A percentile compares a stretch with the other conserved stretches of the same genome.
Evolutionary conservation across 495 filamentous ascomycete genomes (phyloP).

Genomic region (Daldinia caldariorum): DNA sequence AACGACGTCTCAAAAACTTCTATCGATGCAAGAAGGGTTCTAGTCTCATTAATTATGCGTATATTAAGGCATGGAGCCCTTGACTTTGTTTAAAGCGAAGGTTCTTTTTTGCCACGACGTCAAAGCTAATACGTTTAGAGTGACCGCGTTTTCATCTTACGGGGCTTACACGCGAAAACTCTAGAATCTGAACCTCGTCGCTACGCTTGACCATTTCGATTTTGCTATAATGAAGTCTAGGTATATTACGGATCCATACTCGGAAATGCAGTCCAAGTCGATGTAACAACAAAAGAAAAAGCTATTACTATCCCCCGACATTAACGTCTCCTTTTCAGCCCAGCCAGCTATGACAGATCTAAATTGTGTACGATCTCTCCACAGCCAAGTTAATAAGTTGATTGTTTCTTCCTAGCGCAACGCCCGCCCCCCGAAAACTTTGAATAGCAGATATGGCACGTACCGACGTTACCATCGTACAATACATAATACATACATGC

Average conservation of each 20-base stretch:
- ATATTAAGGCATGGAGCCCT: background rate
- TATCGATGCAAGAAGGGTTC: constrained; percentile 27
- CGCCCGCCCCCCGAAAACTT: constrained; percentile 8
- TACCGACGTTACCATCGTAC: constrained; percentile 18
- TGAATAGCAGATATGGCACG: constrained; percentile 12
- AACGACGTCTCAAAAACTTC: constrained; percentile 3
- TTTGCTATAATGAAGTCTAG: background rate
- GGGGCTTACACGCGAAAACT: background rate
- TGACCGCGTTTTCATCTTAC: background rate
- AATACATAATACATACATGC: constrained; percentile 23
- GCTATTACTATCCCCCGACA: constrained; percentile 2
- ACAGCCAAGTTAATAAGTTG: constrained; percentile 36
- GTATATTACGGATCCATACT: background rate
- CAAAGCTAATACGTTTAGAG: constrained; percentile 3
- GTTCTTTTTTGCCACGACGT: constrained; percentile 14
- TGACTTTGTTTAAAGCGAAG: constrained; percentile 10
- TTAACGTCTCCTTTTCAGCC: constrained; percentile 10
- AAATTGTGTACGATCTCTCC: constrained; percentile 34
- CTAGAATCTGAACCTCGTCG: background rate
- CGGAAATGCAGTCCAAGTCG: background rate
- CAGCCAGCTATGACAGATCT: constrained; percentile 26
- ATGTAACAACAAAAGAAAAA: constrained; percentile 10
- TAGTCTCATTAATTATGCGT: constrained; percentile 13
- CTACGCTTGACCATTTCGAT: background rate
- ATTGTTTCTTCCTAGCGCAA: constrained; percentile 24